Conservation (phyloP, 2,329 filamentous ascomycete species). For the Diaporthe nobilis region DNA sequence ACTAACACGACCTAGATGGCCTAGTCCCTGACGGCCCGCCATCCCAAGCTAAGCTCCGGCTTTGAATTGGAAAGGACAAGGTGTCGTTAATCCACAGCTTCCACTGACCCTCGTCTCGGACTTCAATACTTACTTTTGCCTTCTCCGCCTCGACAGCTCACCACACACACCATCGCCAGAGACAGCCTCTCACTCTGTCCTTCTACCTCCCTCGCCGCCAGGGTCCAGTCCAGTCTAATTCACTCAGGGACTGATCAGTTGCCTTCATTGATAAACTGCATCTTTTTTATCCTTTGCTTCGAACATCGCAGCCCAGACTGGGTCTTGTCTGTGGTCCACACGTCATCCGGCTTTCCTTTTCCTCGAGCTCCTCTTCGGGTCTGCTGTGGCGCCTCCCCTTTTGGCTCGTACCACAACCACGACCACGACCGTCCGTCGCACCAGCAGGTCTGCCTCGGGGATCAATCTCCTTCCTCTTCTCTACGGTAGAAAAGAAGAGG, state of each 20-base stretch:
- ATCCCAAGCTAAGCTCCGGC: constrained; percentile 31
- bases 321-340: constrained; percentile 32
- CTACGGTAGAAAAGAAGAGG: not conserved
- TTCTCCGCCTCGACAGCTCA: constrained; percentile 31
- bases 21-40: constrained; percentile 25
- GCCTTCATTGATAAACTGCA: constrained; percentile 28
- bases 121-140: constrained; percentile 3
- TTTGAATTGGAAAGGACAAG: constrained; percentile 33
- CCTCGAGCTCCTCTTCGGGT: constrained; percentile 23
- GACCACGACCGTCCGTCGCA: constrained; percentile 19
- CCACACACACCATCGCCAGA: constrained; percentile 14
- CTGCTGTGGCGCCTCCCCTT: constrained; percentile 28
- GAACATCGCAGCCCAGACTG: constrained; percentile 34
- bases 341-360: constrained; percentile 16
- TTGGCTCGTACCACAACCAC: not conserved
- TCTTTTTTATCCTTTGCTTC: constrained; percentile 19
- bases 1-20: not conserved
- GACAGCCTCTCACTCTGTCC: constrained; percentile 34
- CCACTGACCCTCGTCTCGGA: constrained; percentile 14
- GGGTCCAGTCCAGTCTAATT: constrained; percentile 4
- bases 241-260: constrained; percentile 12
- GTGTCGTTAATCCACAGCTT: constrained; percentile 34
- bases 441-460: constrained; percentile 35
- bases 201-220: constrained; percentile 11
- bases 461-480: not conserved